Percentiles rank a stretch among this genome's conserved stretches.
These are phyloP conservation scores for Serendipita sp. DNA, from an alignment of 768 basidiomycete genomes.

Conservation along the genomic window DNA sequence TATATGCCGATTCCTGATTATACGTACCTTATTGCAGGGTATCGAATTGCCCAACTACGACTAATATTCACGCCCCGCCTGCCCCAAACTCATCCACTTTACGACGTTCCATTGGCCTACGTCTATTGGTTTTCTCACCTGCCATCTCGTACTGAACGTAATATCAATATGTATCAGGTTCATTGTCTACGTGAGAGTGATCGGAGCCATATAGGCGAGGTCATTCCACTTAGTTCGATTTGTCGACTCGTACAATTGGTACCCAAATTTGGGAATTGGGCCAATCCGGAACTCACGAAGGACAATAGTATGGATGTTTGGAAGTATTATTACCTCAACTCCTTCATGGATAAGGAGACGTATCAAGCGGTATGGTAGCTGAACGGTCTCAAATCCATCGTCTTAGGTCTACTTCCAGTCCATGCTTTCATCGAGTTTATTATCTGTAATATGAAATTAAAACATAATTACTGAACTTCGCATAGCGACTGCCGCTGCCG, in stretches of 20 bases:
- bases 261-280: conserved; percentile 17
- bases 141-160: conserved; percentile 11
- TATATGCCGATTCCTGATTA: background rate
- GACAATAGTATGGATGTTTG: conserved; percentile 9
- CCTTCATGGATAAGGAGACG: conserved; percentile 21
- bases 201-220: conserved; percentile 15
- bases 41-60: conserved; percentile 13
- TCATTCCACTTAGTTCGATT: conserved; percentile 15
- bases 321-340: conserved; percentile 18
- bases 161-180: conserved; percentile 16
- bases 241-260: conserved; percentile 14
- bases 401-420: too few species aligned
- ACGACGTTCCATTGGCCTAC: conserved; percentile 16
- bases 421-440: too few species aligned
- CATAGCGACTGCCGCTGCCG: too few species aligned
- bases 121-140: conserved; percentile 14
- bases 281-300: conserved; percentile 14
- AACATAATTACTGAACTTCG: too few species aligned
- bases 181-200: conserved; percentile 11
- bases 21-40: conserved; percentile 9
- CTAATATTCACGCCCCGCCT: conserved; percentile 11
- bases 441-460: too few species aligned
- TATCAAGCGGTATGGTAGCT: conserved; percentile 6
- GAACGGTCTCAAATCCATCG: background rate
- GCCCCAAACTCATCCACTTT: background rate